phyloP scores from a whole-genome alignment of 192 early-diverging fungal species.

The Podila epicladia region DNA sequence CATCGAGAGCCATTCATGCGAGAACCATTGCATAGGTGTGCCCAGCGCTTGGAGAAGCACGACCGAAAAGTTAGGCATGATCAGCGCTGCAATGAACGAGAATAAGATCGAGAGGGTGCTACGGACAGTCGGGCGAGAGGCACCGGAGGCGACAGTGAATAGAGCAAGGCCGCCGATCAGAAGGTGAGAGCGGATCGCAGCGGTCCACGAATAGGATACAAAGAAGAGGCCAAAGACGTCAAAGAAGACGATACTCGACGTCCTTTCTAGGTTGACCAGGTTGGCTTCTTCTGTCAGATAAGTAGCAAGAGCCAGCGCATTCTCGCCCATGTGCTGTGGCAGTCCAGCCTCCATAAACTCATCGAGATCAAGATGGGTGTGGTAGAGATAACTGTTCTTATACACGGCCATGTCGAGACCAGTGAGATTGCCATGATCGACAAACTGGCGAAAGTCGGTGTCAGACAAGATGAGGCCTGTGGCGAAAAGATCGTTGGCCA shows the following conservation, averaged over 20 bases:
- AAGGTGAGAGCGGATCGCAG: slow-evolving; percentile 61
- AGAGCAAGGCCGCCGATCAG: slow-evolving; percentile 40
- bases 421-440: slow-evolving; percentile 71
- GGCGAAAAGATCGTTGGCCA: slow-evolving; percentile 66
- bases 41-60: slow-evolving; percentile 35
- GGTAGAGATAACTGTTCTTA: slow-evolving; percentile 78
- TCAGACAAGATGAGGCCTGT: slow-evolving; percentile 76
- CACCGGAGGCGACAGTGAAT: slow-evolving; percentile 7
- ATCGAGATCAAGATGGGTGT: slow-evolving; percentile 74
- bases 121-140: slow-evolving; percentile 35
- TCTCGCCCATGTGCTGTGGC: slow-evolving; percentile 80
- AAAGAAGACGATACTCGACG: slow-evolving; percentile 68
- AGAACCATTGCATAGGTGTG: slow-evolving; percentile 71
- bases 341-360: slow-evolving; percentile 68
- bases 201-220: slow-evolving; percentile 67
- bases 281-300: slow-evolving; percentile 64
- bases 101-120: slow-evolving; percentile 44
- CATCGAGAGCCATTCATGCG: slow-evolving; percentile 65
- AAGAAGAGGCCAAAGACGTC: slow-evolving; percentile 71
- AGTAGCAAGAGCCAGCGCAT: slow-evolving; percentile 63
- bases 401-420: slow-evolving; percentile 80
- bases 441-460: slow-evolving; percentile 83
- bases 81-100: slow-evolving; percentile 39
- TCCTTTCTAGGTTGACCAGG: slow-evolving; percentile 56
- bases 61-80: slow-evolving; percentile 38